Evolutionary conservation across 2,329 filamentous ascomycete genomes (phyloP), one percentile per base, ranked within the genome.

Genomic region (Paraconiothyrium sp.): DNA sequence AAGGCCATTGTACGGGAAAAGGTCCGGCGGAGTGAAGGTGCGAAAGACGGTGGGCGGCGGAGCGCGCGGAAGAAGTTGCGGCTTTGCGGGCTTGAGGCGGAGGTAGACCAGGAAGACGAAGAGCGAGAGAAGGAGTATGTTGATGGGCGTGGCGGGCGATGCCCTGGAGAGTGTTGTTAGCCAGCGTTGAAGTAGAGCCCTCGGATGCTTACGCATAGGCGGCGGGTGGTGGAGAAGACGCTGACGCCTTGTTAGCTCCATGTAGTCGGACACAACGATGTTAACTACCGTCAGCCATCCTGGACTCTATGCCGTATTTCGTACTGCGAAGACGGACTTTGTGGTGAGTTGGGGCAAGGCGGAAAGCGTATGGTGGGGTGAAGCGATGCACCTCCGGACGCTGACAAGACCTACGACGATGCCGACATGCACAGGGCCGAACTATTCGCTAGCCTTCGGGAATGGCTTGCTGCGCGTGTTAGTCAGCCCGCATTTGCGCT

Each of bases 1-100:
- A 58, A 84, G 82, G 76, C 95, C 95, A 81, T 94, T 94, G 85
- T 89, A 94, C 35, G 92, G 91, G 34, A 93, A 86, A n/a, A 99
- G 88, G 4, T 92, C 92, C 46, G 83, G 89, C 27, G 92, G 92
- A 14, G 90, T 94, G 83, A 93, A 97, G 67, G 91, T 91, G 54
- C 92, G 92, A 77, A 94, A 97, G 65, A 97, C 89, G 51, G 95
- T 88, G 4, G 93, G 93, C 4, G 89, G 85, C 14, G 87, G 85
- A 32, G 83, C 81, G 61, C 82, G 80, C 27, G 87, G 86, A 22
- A 89, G 83, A 5, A 78, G 78, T 47, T 83, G 76, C 37, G 83
- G 80, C 9, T 82, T 77, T 61, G 82, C 81, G 51, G 87, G 86
- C 48, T 86, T 84, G 67, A 89, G 82, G 67, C 87, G 87, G 70